Evolutionary conservation across 495 filamentous ascomycete species (phyloP).

Genomic region (Neurospora discreta): DNA sequence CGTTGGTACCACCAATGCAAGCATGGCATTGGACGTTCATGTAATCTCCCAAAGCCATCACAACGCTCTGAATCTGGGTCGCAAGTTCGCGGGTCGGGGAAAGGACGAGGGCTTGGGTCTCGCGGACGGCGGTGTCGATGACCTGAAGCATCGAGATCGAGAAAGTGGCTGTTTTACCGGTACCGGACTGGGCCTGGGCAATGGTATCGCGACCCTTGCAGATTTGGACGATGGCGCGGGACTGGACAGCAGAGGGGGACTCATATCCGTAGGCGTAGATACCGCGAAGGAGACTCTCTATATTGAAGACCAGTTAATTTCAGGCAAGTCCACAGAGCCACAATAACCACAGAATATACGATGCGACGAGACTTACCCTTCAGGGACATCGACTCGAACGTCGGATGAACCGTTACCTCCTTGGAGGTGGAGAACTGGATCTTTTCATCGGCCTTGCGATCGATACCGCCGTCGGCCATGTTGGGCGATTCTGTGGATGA

Average conservation of each 20-base stretch:
- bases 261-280: constrained; percentile 99
- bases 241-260: constrained; percentile 93
- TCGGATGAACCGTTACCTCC: constrained; percentile 77
- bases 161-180: constrained; percentile 98
- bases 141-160: constrained; percentile 97
- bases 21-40: constrained; percentile 99
- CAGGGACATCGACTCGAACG: constrained; percentile 49
- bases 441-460: constrained; percentile 86
- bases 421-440: constrained; percentile 98
- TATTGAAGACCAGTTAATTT: background rate
- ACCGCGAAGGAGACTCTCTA: constrained; percentile 85
- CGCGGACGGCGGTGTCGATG: constrained; percentile 86
- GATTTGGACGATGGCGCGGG: constrained; percentile 94
- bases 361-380: constrained; percentile 42
- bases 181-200: constrained; percentile 98
- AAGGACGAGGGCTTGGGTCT: constrained; percentile 91
- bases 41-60: constrained; percentile 97
- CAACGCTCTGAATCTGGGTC: constrained; percentile 97
- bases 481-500: background rate
- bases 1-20: constrained; percentile 96
- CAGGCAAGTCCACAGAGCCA: background rate
- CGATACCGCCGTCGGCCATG: constrained; percentile 83
- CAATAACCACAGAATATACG: background rate
- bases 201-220: constrained; percentile 98
- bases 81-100: constrained; percentile 96